These are phyloP conservation scores for Aspergillus calidoustus DNA, from an alignment of 2,329 filamentous ascomycete species.

Conservation along the genomic window DNA sequence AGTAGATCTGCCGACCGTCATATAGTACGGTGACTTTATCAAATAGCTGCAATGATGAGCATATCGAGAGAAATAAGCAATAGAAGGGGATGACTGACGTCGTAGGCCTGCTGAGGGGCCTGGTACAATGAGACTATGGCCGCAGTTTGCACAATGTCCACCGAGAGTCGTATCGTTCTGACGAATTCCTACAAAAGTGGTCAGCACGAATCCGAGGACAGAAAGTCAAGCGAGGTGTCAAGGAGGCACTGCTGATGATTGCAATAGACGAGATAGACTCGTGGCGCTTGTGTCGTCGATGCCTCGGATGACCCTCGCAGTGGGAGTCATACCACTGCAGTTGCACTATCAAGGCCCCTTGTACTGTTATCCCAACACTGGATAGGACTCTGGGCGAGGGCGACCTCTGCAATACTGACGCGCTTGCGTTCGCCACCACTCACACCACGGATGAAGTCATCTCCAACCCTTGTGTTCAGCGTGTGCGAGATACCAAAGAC, in stretches of 20 bases:
- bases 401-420: constrained; percentile 1
- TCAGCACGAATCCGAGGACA: not conserved
- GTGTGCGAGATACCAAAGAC: constrained; percentile 18
- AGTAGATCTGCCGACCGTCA: constrained; percentile 10
- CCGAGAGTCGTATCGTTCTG: not conserved
- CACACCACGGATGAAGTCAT: constrained; percentile 4
- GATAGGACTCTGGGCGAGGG: not conserved
- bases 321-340: not conserved
- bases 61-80: not conserved
- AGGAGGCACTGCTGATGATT: not conserved
- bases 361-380: constrained; percentile 12
- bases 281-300: not conserved
- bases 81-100: not conserved
- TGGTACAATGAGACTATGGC: constrained; percentile 3
- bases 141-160: not conserved
- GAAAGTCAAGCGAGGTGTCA: not conserved
- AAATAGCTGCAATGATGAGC: not conserved
- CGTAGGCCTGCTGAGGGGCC: constrained; percentile 10
- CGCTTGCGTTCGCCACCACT: constrained; percentile 7
- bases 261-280: not conserved
- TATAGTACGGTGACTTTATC: constrained; percentile 5
- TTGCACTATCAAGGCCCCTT: constrained; percentile 9
- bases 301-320: not conserved
- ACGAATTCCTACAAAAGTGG: not conserved
- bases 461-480: constrained; percentile 12